These are phyloP conservation scores for Flaveria robusta DNA, from an alignment of 129 eudicot species.

Conservation along the genomic window DNA sequence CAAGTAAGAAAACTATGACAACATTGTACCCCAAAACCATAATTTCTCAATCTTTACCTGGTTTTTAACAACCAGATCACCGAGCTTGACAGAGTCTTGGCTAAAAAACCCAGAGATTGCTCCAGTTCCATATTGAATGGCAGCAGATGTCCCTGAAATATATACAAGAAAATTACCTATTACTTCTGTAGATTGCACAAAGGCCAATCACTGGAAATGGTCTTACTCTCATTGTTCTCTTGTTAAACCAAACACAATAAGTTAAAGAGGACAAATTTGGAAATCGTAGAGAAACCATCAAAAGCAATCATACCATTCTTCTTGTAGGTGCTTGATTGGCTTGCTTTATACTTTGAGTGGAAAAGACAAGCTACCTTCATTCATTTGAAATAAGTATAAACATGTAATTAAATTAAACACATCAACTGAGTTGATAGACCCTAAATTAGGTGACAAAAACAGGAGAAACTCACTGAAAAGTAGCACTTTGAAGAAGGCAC, in stretches of 20 bases:
- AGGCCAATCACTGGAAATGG: neutral
- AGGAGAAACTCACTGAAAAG: conserved; percentile 64
- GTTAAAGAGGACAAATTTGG: neutral
- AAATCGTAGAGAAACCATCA: neutral
- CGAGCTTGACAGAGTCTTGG: conserved; percentile 64
- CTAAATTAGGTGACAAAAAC: neutral
- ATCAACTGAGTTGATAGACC: conserved; percentile 13
- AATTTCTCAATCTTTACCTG: conserved; percentile 51
- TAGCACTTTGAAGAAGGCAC: conserved; percentile 94
- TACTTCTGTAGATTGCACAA: neutral
- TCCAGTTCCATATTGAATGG: conserved; percentile 92
- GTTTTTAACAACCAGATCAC: conserved; percentile 72
- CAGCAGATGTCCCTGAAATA: conserved; percentile 78
- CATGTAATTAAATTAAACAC: neutral
- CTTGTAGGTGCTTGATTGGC: conserved; percentile 66
- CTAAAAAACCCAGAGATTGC: conserved; percentile 86
- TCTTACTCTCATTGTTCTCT: neutral
- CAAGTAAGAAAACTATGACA: conserved; percentile 1
- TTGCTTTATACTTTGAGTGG: conserved; percentile 69
- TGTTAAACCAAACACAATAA: too few species aligned
- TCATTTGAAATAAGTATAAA: conserved; percentile 29
- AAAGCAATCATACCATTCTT: conserved; percentile 57
- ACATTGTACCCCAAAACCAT: neutral
- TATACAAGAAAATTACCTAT: conserved; percentile 22
- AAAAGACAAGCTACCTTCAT: conserved; percentile 79